These are phyloP conservation scores for Phaffomyces antillensis DNA, from an alignment of 805 yeast species.

Conservation along the genomic window DNA sequence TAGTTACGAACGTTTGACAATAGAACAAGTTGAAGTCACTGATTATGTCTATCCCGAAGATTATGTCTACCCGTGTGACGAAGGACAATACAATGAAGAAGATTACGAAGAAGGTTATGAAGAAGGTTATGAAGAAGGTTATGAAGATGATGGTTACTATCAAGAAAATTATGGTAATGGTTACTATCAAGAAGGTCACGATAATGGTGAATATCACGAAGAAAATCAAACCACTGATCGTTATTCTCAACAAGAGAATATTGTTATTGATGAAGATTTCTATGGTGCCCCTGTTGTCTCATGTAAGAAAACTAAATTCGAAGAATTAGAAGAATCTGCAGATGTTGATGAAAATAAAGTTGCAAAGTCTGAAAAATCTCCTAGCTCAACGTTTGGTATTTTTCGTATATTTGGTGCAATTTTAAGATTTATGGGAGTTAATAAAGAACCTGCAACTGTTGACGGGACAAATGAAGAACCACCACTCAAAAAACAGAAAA, in stretches of 20 bases:
- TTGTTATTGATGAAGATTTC: background rate
- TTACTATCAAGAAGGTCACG: background rate
- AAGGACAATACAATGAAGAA: background rate
- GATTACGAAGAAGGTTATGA: background rate
- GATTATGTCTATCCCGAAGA: conserved; percentile 6
- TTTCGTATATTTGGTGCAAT: background rate
- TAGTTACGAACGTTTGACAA: background rate
- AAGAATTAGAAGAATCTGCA: background rate
- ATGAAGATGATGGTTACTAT: background rate
- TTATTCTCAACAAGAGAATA: background rate
- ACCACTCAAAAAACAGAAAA: background rate
- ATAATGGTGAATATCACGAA: background rate
- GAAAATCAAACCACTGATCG: background rate
- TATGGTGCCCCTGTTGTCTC: background rate
- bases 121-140: background rate
- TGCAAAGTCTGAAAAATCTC: background rate
- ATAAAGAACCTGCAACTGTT: background rate
- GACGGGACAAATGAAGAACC: background rate
- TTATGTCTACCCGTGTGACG: background rate
- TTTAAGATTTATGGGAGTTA: background rate
- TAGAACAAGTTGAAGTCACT: conserved; percentile 7
- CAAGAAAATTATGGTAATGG: background rate
- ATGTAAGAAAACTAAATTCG: background rate
- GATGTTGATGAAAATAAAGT: background rate
- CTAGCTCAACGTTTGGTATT: background rate